Percentiles rank a stretch among this genome's conserved stretches.
phyloP scores from a whole-genome alignment of 2,329 filamentous ascomycete species.

The Cercospora janseana region DNA sequence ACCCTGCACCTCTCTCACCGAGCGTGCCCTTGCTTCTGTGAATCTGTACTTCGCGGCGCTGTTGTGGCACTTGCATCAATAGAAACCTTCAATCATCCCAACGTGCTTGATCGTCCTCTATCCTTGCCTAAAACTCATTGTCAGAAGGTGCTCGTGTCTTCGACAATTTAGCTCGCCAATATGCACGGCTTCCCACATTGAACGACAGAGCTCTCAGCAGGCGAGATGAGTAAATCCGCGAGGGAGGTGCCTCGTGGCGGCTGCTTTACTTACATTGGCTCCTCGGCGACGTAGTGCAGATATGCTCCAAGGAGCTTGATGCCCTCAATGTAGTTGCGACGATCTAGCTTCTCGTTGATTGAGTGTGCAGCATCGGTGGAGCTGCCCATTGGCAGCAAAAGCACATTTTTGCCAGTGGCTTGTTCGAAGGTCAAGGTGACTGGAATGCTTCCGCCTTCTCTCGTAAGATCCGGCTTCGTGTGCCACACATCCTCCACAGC shows the following conservation, averaged over 20 bases:
- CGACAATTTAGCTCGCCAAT: too few relatives aligned
- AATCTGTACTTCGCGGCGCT: too few relatives aligned
- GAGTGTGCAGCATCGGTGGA: conserved; percentile 86
- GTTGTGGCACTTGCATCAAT: too few relatives aligned
- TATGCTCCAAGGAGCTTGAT: conserved; percentile 95
- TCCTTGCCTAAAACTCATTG: too few relatives aligned
- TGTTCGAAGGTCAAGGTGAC: conserved; percentile 97
- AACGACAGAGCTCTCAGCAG: not conserved
- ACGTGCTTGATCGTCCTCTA: too few relatives aligned
- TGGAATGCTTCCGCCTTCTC: conserved; percentile 95
- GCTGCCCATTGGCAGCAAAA: conserved; percentile 94
- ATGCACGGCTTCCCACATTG: too few relatives aligned
- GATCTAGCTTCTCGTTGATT: conserved; percentile 97
- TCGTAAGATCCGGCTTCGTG: conserved; percentile 88
- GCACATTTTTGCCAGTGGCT: conserved; percentile 95
- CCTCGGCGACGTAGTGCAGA: conserved; percentile 91
- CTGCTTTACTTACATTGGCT: conserved; percentile 55
- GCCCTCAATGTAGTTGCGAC: conserved; percentile 95
- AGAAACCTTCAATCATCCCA: too few relatives aligned
- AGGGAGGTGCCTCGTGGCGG: not conserved
- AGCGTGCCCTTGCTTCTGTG: too few relatives aligned
- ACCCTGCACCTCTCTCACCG: too few relatives aligned
- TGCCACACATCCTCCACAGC: conserved; percentile 95
- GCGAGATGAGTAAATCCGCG: not conserved
- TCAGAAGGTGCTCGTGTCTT: too few relatives aligned